Percentiles rank a stretch among this genome's conserved stretches.
These are phyloP conservation scores for Didymella exigua DNA, from an alignment of 2,329 filamentous ascomycete species.

Conservation along the genomic window DNA sequence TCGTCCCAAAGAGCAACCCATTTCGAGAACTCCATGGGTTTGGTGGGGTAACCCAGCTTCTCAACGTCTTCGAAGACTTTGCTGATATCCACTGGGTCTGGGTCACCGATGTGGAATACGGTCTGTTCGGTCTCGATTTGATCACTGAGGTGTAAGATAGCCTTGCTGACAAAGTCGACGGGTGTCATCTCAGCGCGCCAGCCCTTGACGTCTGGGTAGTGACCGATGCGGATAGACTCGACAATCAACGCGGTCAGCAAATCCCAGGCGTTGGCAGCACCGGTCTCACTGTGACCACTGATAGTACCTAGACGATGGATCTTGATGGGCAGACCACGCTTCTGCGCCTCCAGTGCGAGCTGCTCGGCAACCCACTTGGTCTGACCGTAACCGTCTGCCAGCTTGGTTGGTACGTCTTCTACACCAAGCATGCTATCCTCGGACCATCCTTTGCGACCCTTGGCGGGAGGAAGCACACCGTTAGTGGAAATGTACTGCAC, in stretches of 20 bases:
- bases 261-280: constrained; percentile 79
- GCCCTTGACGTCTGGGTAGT: constrained; percentile 70
- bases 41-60: constrained; percentile 72
- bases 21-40: constrained; percentile 70
- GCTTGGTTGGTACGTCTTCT: constrained; percentile 70
- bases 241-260: constrained; percentile 76
- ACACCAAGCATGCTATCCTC: constrained; percentile 71
- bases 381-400: constrained; percentile 76
- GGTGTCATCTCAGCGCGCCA: constrained; percentile 87
- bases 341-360: constrained; percentile 71
- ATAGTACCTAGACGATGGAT: constrained; percentile 79
- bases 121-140: constrained; percentile 66
- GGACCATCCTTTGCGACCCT: constrained; percentile 66
- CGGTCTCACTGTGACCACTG: constrained; percentile 75
- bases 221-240: constrained; percentile 75
- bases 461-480: constrained; percentile 73
- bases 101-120: constrained; percentile 76
- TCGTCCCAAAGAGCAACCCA: constrained; percentile 78
- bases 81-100: constrained; percentile 69
- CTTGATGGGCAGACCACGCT: constrained; percentile 71
- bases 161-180: constrained; percentile 78
- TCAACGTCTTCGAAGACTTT: constrained; percentile 68
- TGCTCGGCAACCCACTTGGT: constrained; percentile 83
- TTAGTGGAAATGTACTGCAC: constrained; percentile 82
- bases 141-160: constrained; percentile 72